These are phyloP conservation scores for Macrolepiota fuliginosa DNA, from an alignment of 768 basidiomycete species.

Conservation along the genomic window DNA sequence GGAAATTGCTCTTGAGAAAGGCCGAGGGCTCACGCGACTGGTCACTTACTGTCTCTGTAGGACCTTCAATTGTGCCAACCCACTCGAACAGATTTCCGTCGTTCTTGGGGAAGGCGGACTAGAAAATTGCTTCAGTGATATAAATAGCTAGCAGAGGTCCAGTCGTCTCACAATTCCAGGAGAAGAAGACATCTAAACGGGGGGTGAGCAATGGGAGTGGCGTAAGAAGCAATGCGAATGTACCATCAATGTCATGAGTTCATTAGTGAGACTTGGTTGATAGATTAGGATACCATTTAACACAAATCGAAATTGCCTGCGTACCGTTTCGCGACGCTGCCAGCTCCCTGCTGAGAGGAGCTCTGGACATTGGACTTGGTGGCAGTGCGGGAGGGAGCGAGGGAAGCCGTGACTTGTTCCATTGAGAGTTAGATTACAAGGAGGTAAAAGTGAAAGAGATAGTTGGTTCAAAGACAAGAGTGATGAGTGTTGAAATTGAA, in stretches of 20 bases:
- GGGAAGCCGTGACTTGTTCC: conserved; percentile 72
- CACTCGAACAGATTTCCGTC: conserved; percentile 89
- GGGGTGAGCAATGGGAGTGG: conserved; percentile 12
- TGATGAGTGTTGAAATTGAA: conserved; percentile 6
- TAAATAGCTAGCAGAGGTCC: background rate
- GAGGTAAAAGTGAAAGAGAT: background rate
- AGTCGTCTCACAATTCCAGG: conserved; percentile 70
- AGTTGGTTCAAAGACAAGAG: background rate
- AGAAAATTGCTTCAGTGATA: conserved; percentile 11
- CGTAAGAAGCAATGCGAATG: conserved; percentile 19
- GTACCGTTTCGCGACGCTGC: conserved; percentile 84
- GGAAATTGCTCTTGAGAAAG: background rate
- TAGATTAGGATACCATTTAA: conserved; percentile 8
- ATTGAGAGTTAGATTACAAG: conserved; percentile 34
- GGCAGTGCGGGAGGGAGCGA: conserved; percentile 54
- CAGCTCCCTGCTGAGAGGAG: conserved; percentile 54
- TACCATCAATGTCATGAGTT: conserved; percentile 90
- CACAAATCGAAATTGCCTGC: conserved; percentile 15
- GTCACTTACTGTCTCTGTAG: conserved; percentile 59
- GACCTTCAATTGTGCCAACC: conserved; percentile 86
- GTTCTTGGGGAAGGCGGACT: conserved; percentile 90
- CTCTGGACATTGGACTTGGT: conserved; percentile 57
- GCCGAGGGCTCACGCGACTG: conserved; percentile 22
- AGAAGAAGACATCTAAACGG: conserved; percentile 77
- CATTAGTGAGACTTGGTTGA: conserved; percentile 63